Base-by-base conservation (phyloP, 768 basidiomycete genomes). In the Galerina marginata region DNA sequence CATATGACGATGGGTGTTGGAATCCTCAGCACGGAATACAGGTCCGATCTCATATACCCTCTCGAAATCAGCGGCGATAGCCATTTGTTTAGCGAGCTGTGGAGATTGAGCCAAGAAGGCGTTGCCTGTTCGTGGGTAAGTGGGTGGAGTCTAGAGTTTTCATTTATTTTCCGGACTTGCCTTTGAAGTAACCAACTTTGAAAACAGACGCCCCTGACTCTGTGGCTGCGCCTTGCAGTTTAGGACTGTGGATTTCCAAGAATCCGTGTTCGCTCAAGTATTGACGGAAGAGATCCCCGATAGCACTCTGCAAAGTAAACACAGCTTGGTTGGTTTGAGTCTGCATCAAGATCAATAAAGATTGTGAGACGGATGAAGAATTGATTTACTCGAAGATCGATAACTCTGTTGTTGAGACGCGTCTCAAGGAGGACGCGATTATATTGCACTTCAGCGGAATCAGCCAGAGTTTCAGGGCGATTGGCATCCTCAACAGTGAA, bases 1-100 rank as follows among this genome's bases (percentile, higher is more conserved):
- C 79, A 99, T 83, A 80, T 99, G 97, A 52, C 97, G 91, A 72
- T 98, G 94, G 2, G 97, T 99, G 76, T 96, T 94, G 48, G 96
- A 91, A 74, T 99, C 88, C 76, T 99, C 97, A 14, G 97, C 97
- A 62, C 97, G 93, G 82, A 99, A 99, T 56, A 99, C 96, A 57
- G 90, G 87, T 0, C 89, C 97, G 61, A 99, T 95, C 77, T 99
- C 97, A 77, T 96, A 99, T 7, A 99, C 97, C 36, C 95, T 86
- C 75, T 99, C 97, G 71, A 99, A 95, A 77, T 99, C 97, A 55
- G 94, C 95, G 37, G 97, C 95, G 68, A 99, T 99, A 61, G 92
- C 93, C 97, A 99, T 99, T 77, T 99, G 97, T 76, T 99, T 99
- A 52, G 95, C 93, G 14, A 99, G 82, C 72, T 99, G 97, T 42